phyloP scores from a whole-genome alignment of 2,329 filamentous ascomycete species.

The Alternaria tenuissima region DNA sequence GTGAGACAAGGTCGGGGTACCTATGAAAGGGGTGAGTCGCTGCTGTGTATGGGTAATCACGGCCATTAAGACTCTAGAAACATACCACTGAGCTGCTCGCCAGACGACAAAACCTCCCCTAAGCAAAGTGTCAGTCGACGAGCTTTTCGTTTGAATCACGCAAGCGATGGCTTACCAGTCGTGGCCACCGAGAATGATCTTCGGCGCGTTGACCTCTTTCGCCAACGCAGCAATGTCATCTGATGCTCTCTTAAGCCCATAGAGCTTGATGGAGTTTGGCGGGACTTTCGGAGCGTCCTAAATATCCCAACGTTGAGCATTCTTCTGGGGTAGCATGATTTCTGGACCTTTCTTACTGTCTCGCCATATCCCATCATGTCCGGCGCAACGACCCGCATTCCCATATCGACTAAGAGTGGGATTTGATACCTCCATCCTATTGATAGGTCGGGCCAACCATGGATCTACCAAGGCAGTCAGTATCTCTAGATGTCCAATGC shows the following conservation, averaged over 20 bases:
- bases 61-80: neutral
- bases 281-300: slow-evolving; percentile 61
- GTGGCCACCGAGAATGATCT: slow-evolving; percentile 85
- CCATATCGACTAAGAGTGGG: slow-evolving; percentile 74
- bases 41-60: neutral
- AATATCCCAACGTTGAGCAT: neutral
- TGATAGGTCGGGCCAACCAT: slow-evolving; percentile 84
- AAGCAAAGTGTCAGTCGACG: slow-evolving; percentile 8
- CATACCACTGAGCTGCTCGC: slow-evolving; percentile 71
- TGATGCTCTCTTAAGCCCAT: slow-evolving; percentile 73
- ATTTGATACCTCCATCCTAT: slow-evolving; percentile 93
- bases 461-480: slow-evolving; percentile 57
- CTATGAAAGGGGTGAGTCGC: neutral
- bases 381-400: slow-evolving; percentile 80
- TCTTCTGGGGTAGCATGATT: neutral
- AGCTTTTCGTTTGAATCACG: neutral
- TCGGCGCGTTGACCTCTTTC: slow-evolving; percentile 61
- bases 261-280: slow-evolving; percentile 68
- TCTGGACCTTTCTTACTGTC: slow-evolving; percentile 60
- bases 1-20: slow-evolving; percentile 71
- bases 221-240: slow-evolving; percentile 79
- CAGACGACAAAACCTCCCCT: slow-evolving; percentile 81
- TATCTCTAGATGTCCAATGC: neutral
- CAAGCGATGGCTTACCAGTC: slow-evolving; percentile 67
- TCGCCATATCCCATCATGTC: slow-evolving; percentile 88